Base-by-base conservation (phyloP, 2,329 filamentous ascomycete genomes). In the Alternaria hordeiaustralica region DNA sequence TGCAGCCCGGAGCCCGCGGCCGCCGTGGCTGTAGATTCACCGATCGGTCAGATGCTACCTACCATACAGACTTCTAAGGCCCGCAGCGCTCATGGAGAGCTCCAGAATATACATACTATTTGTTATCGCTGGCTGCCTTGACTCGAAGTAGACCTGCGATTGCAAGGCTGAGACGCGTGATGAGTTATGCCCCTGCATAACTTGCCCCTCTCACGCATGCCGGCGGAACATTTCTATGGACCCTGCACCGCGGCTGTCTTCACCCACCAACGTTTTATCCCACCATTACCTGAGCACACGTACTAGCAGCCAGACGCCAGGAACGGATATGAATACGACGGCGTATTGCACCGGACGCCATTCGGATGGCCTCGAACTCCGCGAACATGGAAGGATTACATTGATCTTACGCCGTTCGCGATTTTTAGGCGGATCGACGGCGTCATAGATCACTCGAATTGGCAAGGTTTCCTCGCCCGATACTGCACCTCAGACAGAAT, bases 381-480 rank as follows among this genome's bases (percentile, higher is more conserved):
- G 56, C 36, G 13, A 13, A 6, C 33, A 8, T 23, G 25, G 23
- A 44, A 11, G 25, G 33, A 23, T 28, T 15, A 18, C 21, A 21
- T 4, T 26, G 28, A 56, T 21, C n/a, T 44, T 30, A 20, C 21
- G 26, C 36, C 26, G 15, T n/a, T 60, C 18, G 36, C 51, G 58
- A 64, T 66, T 51, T 49, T 28, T 46, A 33, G 18, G 30, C 58
- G 55, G 55, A 71, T 73, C 68, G 59, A 69, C 60, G 65, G 72
- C 75, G 76, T 79, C 77, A 79, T 78, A 60, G 73, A 72, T 68
- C 67, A 71, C 75, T 76, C 63, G 68, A 78, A 77, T 67, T 55
- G 75, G 77, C 68, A 76, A 77, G 73, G 77, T 63, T 75, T 64
- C 67, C 65, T 71, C 67, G 63, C 64, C 51, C 64, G 64, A 72